Evolutionary conservation across 2,329 filamentous ascomycete genomes (phyloP), one percentile per base, ranked within the genome.

Genomic region (Truncatella angustata): DNA sequence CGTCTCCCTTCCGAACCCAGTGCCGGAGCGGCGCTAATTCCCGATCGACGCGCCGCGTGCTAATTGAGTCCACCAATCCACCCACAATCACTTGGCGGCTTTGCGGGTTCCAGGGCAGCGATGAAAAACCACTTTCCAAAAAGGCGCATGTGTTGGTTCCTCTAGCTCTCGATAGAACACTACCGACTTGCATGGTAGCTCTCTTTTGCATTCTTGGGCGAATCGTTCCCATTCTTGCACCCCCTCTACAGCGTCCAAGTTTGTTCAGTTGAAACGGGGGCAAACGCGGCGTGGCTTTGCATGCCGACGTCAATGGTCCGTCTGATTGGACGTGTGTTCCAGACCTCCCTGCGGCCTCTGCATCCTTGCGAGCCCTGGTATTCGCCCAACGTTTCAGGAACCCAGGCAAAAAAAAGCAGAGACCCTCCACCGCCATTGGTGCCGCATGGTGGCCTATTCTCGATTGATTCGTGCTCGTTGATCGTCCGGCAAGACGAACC

Each of bases 301-400:
- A 20, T 21, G 16, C 28, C 28, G 50, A 51, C 49, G 54, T 50
- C 51, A 30, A n/a, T n/a, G n/a, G n/a, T n/a, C n/a, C n/a, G n/a
- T 47, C n/a, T 56, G 39, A 64, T 66, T 65, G 62, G 62, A 7
- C 43, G 18, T 12, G 32, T 55, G 55, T 60, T 61, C 56, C 34
- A 50, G 39, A n/a, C 23, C 36, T 52, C 26, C 21, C 21, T 46
- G 56, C 62, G 58, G 60, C n/a, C n/a, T n/a, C n/a, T n/a, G n/a
- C n/a, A n/a, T n/a, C n/a, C n/a, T n/a, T n/a, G n/a, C n/a, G n/a
- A n/a, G 58, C 51, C 40, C 42, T 58, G 44, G 51, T 16, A 16
- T 52, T 54, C 56, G 28, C 51, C 55, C 50, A 55, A 49, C 55
- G 62, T 65, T 66, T 66, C 62, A 63, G 58, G 32, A 53, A 42